Conservation (phyloP, 139 green algal species). For the Nannochloris sp. region DNA sequence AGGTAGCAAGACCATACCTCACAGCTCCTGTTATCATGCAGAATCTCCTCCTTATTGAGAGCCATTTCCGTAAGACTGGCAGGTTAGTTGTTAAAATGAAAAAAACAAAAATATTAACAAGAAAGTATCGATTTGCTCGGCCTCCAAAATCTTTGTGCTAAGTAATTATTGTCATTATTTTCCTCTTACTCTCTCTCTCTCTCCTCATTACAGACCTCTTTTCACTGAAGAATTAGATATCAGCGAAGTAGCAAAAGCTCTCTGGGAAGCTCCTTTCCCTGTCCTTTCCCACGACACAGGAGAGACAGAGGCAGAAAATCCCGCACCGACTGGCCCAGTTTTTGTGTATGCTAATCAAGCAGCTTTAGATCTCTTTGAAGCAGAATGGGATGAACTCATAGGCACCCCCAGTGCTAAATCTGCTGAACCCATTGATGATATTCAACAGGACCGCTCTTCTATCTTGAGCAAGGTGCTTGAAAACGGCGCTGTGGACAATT, state of each 20-base stretch:
- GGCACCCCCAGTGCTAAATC: slow-evolving; percentile 13
- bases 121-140: neutral
- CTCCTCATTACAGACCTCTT: slow-evolving; percentile 13
- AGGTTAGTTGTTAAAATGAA: slow-evolving; percentile 6
- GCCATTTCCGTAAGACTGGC: slow-evolving; percentile 21
- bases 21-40: slow-evolving; percentile 26
- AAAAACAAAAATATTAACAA: neutral
- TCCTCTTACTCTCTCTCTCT: no score
- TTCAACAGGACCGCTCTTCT: slow-evolving; percentile 4
- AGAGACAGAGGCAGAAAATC: neutral
- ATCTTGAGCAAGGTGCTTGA: neutral
- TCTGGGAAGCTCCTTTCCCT: slow-evolving; percentile 30
- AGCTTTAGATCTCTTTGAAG: slow-evolving; percentile 30
- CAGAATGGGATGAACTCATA: slow-evolving; percentile 23
- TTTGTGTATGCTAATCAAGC: slow-evolving; percentile 30
- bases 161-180: neutral
- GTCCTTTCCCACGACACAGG: slow-evolving; percentile 18
- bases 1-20: slow-evolving; percentile 1
- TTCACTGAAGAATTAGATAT: slow-evolving; percentile 29
- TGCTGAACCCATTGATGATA: slow-evolving; percentile 3
- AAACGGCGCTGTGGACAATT: neutral
- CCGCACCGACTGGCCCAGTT: no score
- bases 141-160: neutral
- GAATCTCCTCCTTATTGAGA: slow-evolving; percentile 34
- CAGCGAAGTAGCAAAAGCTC: slow-evolving; percentile 5